phyloP scores from a whole-genome alignment of 2,329 filamentous ascomycete species.

The Trichoderma arundinaceum region DNA sequence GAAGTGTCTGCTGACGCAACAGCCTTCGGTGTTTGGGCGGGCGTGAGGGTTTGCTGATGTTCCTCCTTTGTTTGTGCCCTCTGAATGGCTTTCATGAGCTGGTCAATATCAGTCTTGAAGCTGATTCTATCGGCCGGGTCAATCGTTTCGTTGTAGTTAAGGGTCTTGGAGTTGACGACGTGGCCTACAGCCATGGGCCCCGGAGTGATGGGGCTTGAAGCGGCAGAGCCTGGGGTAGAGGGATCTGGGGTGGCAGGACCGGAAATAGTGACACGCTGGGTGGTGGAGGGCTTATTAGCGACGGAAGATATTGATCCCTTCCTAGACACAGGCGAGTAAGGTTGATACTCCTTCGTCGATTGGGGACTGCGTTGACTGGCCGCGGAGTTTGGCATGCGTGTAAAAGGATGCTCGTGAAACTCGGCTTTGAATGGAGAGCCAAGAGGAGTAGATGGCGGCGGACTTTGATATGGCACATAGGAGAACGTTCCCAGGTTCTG shows the following conservation, averaged over 20 bases:
- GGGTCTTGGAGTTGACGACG: conserved; percentile 46
- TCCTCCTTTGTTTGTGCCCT: conserved; percentile 58
- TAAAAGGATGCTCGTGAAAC: conserved; percentile 42
- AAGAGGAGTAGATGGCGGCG: conserved; percentile 43
- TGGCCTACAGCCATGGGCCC: conserved; percentile 9
- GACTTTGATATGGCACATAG: conserved; percentile 52
- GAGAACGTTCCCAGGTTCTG: conserved; percentile 50
- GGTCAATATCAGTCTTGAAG: conserved; percentile 84
- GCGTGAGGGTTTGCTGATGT: conserved; percentile 38
- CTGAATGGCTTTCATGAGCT: conserved; percentile 88
- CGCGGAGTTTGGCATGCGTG: conserved; percentile 35
- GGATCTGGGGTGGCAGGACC: conserved; percentile 27
- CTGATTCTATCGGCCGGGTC: conserved; percentile 58
- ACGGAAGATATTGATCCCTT: conserved; percentile 42
- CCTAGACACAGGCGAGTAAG: conserved; percentile 42
- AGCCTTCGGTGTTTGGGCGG: conserved; percentile 33
- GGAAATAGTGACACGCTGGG: conserved; percentile 8
- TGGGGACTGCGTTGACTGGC: conserved; percentile 39
- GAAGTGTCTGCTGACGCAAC: background rate
- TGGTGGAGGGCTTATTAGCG: conserved; percentile 27
- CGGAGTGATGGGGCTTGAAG: conserved; percentile 34
- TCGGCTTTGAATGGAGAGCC: conserved; percentile 45
- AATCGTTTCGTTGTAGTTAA: conserved; percentile 54
- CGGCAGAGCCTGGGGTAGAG: conserved; percentile 30
- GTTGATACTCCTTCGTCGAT: conserved; percentile 43